A percentile compares a stretch with the other conserved stretches of the same genome.
These are phyloP conservation scores for Eremothecium coryli DNA, from an alignment of 1,139 yeast genomes.

Conservation along the genomic window DNA sequence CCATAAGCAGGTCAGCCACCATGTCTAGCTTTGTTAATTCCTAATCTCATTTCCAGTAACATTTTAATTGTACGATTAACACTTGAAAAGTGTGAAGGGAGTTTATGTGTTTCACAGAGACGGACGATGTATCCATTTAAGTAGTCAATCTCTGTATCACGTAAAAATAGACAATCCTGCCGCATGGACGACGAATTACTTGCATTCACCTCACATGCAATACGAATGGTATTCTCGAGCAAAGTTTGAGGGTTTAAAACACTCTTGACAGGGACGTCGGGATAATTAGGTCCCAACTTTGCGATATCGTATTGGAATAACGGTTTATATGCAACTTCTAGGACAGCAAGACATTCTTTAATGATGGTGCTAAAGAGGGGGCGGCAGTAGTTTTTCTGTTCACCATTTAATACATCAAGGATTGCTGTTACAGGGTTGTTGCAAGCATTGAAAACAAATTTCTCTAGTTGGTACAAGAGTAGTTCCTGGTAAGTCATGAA, in stretches of 20 bases:
- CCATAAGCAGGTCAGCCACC: too few species aligned
- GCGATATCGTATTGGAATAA: conserved; percentile 21
- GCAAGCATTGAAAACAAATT: conserved; percentile 69
- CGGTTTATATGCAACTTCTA: conserved; percentile 26
- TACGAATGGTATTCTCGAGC: conserved; percentile 36
- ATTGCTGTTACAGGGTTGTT: conserved; percentile 78
- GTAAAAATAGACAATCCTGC: conserved; percentile 56
- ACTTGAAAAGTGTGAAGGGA: conserved; percentile 9
- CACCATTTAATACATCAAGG: conserved; percentile 69
- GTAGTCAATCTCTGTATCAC: conserved; percentile 66
- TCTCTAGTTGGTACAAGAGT: conserved; percentile 57
- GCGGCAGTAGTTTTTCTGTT: conserved; percentile 37
- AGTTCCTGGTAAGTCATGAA: conserved; percentile 46
- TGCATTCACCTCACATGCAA: conserved; percentile 39
- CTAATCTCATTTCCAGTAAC: neutral
- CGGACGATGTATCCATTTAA: conserved; percentile 64
- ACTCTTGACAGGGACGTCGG: conserved; percentile 22
- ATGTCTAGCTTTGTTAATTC: neutral
- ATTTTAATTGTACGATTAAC: neutral
- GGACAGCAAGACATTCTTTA: conserved; percentile 39
- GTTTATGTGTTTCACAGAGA: conserved; percentile 34
- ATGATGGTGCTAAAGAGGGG: conserved; percentile 41
- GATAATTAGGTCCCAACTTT: conserved; percentile 28
- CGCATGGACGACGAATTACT: conserved; percentile 81
- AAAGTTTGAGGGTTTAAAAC: conserved; percentile 39